phyloP scores from a whole-genome alignment of 345 rosid genomes.

The Limnanthes douglasii region DNA sequence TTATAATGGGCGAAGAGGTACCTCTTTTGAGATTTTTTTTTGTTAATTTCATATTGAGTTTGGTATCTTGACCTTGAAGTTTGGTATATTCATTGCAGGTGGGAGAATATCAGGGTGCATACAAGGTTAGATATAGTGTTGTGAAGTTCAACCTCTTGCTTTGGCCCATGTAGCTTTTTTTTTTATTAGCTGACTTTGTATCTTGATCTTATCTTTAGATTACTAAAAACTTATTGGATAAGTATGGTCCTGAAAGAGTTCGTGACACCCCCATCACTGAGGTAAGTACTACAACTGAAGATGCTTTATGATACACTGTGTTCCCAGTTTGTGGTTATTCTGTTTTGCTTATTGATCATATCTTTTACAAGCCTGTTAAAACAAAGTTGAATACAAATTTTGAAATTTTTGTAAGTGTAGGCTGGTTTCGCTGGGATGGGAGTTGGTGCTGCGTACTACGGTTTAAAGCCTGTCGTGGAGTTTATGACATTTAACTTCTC shows the following conservation, averaged over 20 bases:
- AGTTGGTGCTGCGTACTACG: constrained; percentile 92
- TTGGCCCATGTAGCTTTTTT: constrained; percentile 2
- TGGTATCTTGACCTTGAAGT: constrained; percentile 2
- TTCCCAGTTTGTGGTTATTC: neutral
- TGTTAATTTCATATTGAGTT: constrained; percentile 4
- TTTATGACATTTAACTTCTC: constrained; percentile 95
- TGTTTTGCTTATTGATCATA: neutral
- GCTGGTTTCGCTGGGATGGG: constrained; percentile 98
- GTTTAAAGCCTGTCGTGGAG: constrained; percentile 73
- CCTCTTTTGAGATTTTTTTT: constrained; percentile 5
- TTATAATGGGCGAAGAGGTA: constrained; percentile 96
- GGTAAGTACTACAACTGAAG: constrained; percentile 19
- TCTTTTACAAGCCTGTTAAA: constrained; percentile 5
- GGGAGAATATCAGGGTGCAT: constrained; percentile 98
- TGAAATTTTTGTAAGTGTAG: no score
- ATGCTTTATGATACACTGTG: neutral
- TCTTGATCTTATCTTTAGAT: constrained; percentile 20
- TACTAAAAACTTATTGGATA: constrained; percentile 67
- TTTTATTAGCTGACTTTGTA: constrained; percentile 1
- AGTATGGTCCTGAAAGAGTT: constrained; percentile 91
- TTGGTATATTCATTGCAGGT: constrained; percentile 33
- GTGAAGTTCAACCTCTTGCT: constrained; percentile 1
- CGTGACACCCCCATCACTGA: constrained; percentile 92
- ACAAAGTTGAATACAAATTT: no score
- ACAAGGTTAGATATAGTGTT: constrained; percentile 45